phyloP scores from a whole-genome alignment of 1,139 yeast species.

The Kluyveromyces sp. region DNA sequence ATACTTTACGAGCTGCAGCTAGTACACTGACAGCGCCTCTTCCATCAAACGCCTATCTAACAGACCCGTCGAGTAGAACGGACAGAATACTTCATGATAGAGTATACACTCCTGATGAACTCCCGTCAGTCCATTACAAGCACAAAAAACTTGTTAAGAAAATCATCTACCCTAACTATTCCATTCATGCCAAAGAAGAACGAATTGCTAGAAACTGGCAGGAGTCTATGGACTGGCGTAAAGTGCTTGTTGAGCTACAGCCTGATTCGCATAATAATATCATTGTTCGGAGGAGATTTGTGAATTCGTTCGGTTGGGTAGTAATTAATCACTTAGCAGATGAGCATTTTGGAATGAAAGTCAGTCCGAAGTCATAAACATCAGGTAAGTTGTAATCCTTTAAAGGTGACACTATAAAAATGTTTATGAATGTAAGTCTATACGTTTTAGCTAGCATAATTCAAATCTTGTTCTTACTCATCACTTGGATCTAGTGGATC shows the following conservation, averaged over 20 bases:
- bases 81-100: slow-evolving; percentile 74
- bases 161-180: slow-evolving; percentile 27
- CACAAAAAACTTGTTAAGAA: slow-evolving; percentile 23
- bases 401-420: no score
- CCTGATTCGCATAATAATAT: slow-evolving; percentile 98
- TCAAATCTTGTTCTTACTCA: slow-evolving; percentile 10
- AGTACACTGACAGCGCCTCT: slow-evolving; percentile 68
- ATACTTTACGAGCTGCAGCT: slow-evolving; percentile 52
- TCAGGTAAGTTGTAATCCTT: no score
- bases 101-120: slow-evolving; percentile 54
- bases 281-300: slow-evolving; percentile 77
- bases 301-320: slow-evolving; percentile 96
- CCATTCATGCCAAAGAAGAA: slow-evolving; percentile 54
- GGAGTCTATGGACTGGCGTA: slow-evolving; percentile 79
- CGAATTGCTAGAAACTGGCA: slow-evolving; percentile 87
- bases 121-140: slow-evolving; percentile 47
- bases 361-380: no score
- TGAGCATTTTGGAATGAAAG: slow-evolving; percentile 46
- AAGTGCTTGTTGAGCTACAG: slow-evolving; percentile 73
- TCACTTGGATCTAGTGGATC: slow-evolving; percentile 42
- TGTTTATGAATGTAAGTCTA: no score
- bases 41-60: slow-evolving; percentile 66
- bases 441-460: no score
- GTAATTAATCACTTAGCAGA: slow-evolving; percentile 75
- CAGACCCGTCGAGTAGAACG: slow-evolving; percentile 48